These are phyloP conservation scores for Cladosporium oxysporum DNA, from an alignment of 2,329 filamentous ascomycete species.

Conservation along the genomic window DNA sequence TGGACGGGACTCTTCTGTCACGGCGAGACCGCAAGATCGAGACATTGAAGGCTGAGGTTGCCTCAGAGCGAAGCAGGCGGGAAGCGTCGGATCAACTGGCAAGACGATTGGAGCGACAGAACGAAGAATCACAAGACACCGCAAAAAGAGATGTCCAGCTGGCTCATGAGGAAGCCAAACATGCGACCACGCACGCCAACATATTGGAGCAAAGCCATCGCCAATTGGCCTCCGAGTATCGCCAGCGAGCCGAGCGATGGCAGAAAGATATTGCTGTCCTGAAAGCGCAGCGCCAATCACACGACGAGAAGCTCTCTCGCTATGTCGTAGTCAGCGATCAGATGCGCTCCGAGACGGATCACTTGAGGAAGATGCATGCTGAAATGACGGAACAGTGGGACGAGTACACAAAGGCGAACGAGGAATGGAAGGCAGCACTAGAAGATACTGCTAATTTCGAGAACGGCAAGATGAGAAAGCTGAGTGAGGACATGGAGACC, in stretches of 20 bases:
- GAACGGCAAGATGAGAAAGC: slow-evolving; percentile 56
- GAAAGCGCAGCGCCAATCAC: slow-evolving; percentile 57
- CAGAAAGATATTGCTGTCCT: slow-evolving; percentile 56
- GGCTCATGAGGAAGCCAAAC: slow-evolving; percentile 45
- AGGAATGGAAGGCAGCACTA: slow-evolving; percentile 61
- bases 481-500: slow-evolving; percentile 63
- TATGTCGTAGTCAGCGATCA: slow-evolving; percentile 72
- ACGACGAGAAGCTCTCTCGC: slow-evolving; percentile 65
- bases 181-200: slow-evolving; percentile 63
- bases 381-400: slow-evolving; percentile 63
- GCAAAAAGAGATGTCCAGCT: slow-evolving; percentile 65
- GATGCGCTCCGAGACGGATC: slow-evolving; percentile 67
- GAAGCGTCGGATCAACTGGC: slow-evolving; percentile 62
- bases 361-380: slow-evolving; percentile 62
- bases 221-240: slow-evolving; percentile 65
- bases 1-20: slow-evolving; percentile 69
- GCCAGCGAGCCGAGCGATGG: slow-evolving; percentile 49
- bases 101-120: slow-evolving; percentile 60
- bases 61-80: slow-evolving; percentile 64
- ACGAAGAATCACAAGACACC: slow-evolving; percentile 63
- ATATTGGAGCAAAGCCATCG: slow-evolving; percentile 72
- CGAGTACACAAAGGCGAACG: slow-evolving; percentile 65
- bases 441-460: slow-evolving; percentile 58
- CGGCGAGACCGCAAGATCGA: slow-evolving; percentile 75
- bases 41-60: slow-evolving; percentile 64